These are phyloP conservation scores for Arabis alpina DNA, from an alignment of 345 rosid species.

Conservation along the genomic window DNA sequence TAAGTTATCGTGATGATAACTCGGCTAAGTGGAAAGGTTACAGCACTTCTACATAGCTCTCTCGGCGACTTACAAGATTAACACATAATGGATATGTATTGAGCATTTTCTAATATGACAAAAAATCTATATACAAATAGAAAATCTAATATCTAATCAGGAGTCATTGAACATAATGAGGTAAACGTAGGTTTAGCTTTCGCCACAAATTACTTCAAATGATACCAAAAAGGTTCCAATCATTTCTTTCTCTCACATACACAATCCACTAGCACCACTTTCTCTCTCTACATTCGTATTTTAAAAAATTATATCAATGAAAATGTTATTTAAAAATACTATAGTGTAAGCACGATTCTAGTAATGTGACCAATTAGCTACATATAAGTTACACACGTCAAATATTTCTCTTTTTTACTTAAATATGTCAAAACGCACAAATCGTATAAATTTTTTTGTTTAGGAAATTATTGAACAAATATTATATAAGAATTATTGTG, in stretches of 20 bases:
- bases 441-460: no score
- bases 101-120: not conserved
- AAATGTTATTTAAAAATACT: conserved; percentile 2
- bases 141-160: conserved; percentile 37
- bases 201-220: conserved; percentile 62
- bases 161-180: conserved; percentile 57
- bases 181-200: conserved; percentile 61
- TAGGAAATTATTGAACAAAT: no score
- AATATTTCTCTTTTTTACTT: not conserved
- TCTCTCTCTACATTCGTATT: conserved; percentile 23
- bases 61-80: no score
- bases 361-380: conserved; percentile 12
- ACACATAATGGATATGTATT: not conserved
- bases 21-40: no score
- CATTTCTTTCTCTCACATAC: conserved; percentile 40
- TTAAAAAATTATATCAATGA: not conserved
- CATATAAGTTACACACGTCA: conserved; percentile 20
- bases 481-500: not conserved
- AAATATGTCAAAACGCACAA: not conserved
- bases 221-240: conserved; percentile 64
- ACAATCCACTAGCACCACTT: conserved; percentile 43
- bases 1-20: no score
- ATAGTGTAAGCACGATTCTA: conserved; percentile 15
- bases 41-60: no score
- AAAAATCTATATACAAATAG: not conserved